phyloP scores from a whole-genome alignment of 2,329 filamentous ascomycete species.

The Aspergillus sclerotialis region DNA sequence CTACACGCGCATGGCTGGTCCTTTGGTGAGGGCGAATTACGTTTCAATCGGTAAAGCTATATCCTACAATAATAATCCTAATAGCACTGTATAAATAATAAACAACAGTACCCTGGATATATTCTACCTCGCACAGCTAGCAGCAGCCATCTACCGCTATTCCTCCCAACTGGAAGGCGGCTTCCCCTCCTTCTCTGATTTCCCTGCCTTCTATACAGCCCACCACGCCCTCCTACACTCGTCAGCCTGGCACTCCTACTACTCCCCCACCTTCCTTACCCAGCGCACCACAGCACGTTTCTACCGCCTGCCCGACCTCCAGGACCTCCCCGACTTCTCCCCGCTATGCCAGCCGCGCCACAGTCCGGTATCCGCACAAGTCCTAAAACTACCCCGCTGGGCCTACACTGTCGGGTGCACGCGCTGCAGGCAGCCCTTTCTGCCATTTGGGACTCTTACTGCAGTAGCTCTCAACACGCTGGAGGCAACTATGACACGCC shows the following conservation, averaged over 20 bases:
- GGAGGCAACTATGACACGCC: constrained; percentile 10
- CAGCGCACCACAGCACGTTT: constrained; percentile 14
- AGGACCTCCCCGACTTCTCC: constrained; percentile 14
- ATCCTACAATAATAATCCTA: constrained; percentile 2
- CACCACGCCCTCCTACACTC: constrained; percentile 10
- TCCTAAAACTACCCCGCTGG: constrained; percentile 15
- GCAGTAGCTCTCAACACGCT: constrained; percentile 13
- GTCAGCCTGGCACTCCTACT: constrained; percentile 7
- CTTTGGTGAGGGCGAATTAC: constrained; percentile 14
- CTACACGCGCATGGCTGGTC: constrained; percentile 14
- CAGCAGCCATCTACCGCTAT: constrained; percentile 14
- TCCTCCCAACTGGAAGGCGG: constrained; percentile 6
- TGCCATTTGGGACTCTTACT: constrained; percentile 9
- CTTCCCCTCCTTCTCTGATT: constrained; percentile 10
- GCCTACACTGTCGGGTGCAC: constrained; percentile 9
- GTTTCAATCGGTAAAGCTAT: constrained; percentile 14
- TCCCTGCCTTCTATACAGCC: constrained; percentile 10
- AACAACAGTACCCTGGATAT: constrained; percentile 14
- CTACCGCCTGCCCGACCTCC: constrained; percentile 14
- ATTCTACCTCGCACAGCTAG: constrained; percentile 15
- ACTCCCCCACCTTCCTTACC: constrained; percentile 9
- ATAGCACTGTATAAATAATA: constrained; percentile 5
- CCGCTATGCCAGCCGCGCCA: constrained; percentile 8
- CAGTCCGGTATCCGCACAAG: constrained; percentile 4
- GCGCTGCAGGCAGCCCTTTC: constrained; percentile 7